These are phyloP conservation scores for Phialemonium atrogriseum DNA, from an alignment of 2,329 filamentous ascomycete species.

Conservation along the genomic window DNA sequence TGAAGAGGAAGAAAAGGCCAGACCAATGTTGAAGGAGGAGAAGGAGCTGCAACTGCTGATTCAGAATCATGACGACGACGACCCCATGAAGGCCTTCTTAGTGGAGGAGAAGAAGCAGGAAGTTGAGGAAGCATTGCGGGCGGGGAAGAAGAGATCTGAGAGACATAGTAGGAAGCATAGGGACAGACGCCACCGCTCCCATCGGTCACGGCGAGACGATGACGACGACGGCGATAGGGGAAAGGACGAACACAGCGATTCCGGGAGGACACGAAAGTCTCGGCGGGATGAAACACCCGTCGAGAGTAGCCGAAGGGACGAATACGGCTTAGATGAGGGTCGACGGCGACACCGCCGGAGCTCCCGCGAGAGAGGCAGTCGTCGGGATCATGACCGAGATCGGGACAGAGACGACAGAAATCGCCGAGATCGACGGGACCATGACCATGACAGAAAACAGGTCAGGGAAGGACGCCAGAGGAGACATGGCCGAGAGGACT, in stretches of 20 bases:
- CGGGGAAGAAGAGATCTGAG: slow-evolving; percentile 39
- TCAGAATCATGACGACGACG: slow-evolving; percentile 81
- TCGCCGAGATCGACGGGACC: slow-evolving; percentile 3
- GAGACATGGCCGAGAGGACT: slow-evolving; percentile 19
- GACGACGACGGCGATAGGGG: slow-evolving; percentile 17
- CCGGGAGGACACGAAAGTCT: slow-evolving; percentile 20
- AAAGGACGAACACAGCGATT: slow-evolving; percentile 12
- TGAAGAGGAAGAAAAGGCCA: slow-evolving; percentile 27
- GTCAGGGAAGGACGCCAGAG: slow-evolving; percentile 17
- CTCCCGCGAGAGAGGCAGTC: slow-evolving; percentile 5
- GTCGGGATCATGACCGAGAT: slow-evolving; percentile 10
- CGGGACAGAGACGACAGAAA: slow-evolving; percentile 11
- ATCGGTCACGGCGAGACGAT: slow-evolving; percentile 25
- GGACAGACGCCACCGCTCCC: slow-evolving; percentile 36
- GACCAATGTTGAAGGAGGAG: slow-evolving; percentile 73
- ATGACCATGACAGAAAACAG: slow-evolving; percentile 13
- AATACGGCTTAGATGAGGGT: slow-evolving; percentile 5
- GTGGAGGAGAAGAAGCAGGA: slow-evolving; percentile 89
- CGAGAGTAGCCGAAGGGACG: slow-evolving; percentile 11
- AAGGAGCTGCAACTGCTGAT: slow-evolving; percentile 68
- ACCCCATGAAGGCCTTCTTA: slow-evolving; percentile 92
- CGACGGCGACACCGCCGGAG: neutral
- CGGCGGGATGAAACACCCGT: slow-evolving; percentile 27
- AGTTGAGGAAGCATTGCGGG: slow-evolving; percentile 60
- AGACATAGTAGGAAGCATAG: slow-evolving; percentile 38